Base-by-base conservation (phyloP, 345 rosid genomes). In the Aquilaria yunnanensis region DNA sequence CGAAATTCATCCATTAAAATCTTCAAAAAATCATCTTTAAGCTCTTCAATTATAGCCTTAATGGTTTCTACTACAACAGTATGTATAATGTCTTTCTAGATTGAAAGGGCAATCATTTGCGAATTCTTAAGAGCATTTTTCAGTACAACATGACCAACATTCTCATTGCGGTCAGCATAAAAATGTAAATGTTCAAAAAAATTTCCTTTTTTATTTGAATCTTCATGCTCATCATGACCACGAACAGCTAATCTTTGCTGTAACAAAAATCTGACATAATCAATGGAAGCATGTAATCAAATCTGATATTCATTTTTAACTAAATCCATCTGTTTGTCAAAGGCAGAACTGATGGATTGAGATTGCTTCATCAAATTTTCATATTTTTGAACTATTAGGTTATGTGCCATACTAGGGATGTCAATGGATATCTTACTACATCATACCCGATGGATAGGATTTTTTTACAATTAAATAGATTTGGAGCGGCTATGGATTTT, bases 1-100 rank as follows among this genome's bases (percentile, higher is more conserved):
- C 12, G 57, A 68, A 61, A 61, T 46, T 68, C 56, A 10, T 69
- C 51, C 46, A 69, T 33, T 47, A 56, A 62, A 46, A 69, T 37
- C 12, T 41, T 8, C 12, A 69, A 62, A 0, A 60, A 7, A 37
- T 37, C 43, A 37, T 37, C 43, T 23, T 23, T 23, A 23, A 23
- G 23, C 1, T 23, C 23, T 0, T 1, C 23, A 23, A 23, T 23
- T 23, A 37, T 37, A 3, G 43, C 43, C 43, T 37, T 37, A 37
- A 37, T 7, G 7, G 43, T 37, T 37, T 37, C 43, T 3, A 3
- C 7, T 37, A 7, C 43, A 37, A 7, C 43, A 37, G 43, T 7
- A 37, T 37, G 43, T 37, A 37, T 7, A 37, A 37, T 37, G 7
- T 37, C 43, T 37, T 37, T 37, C 7, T 67, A 4, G 14, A 59